Percentiles rank a stretch among this genome's conserved stretches.
Conservation (phyloP, 495 filamentous ascomycete genomes). For the Chlorociboria aeruginascens region DNA sequence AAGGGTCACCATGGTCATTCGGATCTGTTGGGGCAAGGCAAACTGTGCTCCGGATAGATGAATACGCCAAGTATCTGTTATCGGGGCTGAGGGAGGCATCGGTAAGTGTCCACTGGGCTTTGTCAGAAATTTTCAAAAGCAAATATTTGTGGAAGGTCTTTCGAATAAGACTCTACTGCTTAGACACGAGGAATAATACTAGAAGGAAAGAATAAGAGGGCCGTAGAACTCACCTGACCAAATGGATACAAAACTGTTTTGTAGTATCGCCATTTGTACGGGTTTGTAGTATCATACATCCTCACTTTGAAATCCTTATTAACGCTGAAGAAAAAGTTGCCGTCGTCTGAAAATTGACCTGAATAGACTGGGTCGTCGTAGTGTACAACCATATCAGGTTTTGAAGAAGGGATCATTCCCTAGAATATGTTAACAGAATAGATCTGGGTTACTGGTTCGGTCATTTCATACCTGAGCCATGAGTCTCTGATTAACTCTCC, state of each 20-base stretch:
- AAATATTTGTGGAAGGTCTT: no score
- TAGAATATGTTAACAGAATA: conserved; percentile 10
- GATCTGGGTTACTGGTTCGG: neutral
- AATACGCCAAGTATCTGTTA: conserved; percentile 82
- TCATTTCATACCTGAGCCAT: conserved; percentile 48
- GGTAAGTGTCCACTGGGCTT: conserved; percentile 70
- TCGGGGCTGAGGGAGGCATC: conserved; percentile 88
- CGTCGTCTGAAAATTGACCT: conserved; percentile 92
- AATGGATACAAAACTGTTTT: conserved; percentile 80
- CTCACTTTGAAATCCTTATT: conserved; percentile 87
- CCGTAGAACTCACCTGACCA: conserved; percentile 33
- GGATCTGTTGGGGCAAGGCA: conserved; percentile 83
- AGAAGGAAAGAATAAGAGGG: no score
- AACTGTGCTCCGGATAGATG: conserved; percentile 57
- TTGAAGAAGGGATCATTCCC: conserved; percentile 56
- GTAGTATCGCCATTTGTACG: conserved; percentile 91
- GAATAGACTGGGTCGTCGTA: conserved; percentile 80
- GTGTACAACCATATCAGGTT: conserved; percentile 79
- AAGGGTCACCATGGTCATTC: conserved; percentile 63
- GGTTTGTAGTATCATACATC: conserved; percentile 96
- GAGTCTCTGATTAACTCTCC: conserved; percentile 43
- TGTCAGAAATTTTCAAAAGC: no score
- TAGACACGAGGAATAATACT: no score
- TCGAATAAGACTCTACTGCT: no score
- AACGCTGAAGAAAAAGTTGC: conserved; percentile 95